phyloP scores from a whole-genome alignment of 139 green algal genomes.

The Chlamydomonas incerta region DNA sequence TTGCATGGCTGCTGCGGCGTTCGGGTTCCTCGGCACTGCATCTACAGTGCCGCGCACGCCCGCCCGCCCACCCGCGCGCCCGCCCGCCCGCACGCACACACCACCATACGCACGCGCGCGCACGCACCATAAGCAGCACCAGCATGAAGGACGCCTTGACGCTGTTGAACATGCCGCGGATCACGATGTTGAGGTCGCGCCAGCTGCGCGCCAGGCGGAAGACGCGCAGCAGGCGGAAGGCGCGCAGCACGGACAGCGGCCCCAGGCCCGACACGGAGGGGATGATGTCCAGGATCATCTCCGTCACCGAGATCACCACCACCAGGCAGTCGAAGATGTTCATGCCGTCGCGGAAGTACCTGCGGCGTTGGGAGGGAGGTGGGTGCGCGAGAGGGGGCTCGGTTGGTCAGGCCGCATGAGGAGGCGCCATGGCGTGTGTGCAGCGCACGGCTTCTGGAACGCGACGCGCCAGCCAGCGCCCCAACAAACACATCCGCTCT shows the following conservation, averaged over 20 bases:
- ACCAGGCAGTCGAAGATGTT: constrained; percentile 75
- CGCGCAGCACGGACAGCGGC: constrained; percentile 74
- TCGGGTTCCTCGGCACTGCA: no score
- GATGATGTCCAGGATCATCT: constrained; percentile 74
- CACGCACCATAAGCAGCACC: constrained; percentile 66
- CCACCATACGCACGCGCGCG: no score
- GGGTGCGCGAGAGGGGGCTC: no score
- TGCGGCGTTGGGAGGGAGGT: neutral
- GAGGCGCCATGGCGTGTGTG: no score
- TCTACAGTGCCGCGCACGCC: no score
- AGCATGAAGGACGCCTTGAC: constrained; percentile 56
- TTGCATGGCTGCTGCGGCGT: no score
- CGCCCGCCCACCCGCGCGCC: no score
- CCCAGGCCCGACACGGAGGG: constrained; percentile 52
- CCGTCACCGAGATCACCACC: constrained; percentile 68
- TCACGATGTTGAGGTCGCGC: constrained; percentile 78
- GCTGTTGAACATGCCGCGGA: constrained; percentile 69
- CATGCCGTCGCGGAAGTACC: constrained; percentile 69
- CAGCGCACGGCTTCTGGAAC: no score
- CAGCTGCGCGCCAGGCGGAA: constrained; percentile 77
- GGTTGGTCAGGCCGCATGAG: no score
- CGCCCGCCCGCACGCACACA: no score
- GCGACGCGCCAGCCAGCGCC: no score
- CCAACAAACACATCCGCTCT: no score
- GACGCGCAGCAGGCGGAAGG: constrained; percentile 79